A percentile compares a stretch with the other conserved stretches of the same genome.
Conservation (phyloP, 352 stramenopile species). For the Elongisporangium undulatum region DNA sequence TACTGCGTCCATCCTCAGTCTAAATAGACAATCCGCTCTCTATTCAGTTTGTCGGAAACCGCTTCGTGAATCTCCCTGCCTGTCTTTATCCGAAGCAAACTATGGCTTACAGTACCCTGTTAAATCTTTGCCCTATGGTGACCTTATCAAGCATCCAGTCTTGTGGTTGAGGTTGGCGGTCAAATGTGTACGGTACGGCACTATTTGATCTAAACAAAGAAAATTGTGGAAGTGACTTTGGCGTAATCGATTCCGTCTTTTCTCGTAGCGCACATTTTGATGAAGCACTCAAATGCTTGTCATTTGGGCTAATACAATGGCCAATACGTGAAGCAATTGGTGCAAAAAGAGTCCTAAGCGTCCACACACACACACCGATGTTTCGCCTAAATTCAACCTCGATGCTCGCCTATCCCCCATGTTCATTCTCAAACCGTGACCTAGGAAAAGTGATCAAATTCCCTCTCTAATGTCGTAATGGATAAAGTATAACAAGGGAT, state of each 20-base stretch:
- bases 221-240: not conserved
- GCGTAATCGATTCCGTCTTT: not conserved
- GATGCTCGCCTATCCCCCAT: not conserved
- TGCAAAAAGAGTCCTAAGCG: not conserved
- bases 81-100: not conserved
- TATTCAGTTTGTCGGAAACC: not conserved
- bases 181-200: not conserved
- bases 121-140: not conserved
- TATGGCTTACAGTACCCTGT: not conserved
- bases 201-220: not conserved
- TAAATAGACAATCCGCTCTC: not conserved
- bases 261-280: not conserved
- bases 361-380: not conserved
- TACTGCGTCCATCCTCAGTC: not conserved
- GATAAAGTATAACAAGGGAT: not conserved
- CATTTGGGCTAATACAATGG: not conserved
- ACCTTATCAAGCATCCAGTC: not conserved
- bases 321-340: not conserved
- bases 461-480: not conserved
- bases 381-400: not conserved
- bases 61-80: not conserved
- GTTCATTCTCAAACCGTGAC: not conserved
- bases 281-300: not conserved
- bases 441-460: not conserved
- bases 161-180: not conserved